Base-by-base conservation (phyloP, 2,329 filamentous ascomycete species). In the Hypocreales sp. region DNA sequence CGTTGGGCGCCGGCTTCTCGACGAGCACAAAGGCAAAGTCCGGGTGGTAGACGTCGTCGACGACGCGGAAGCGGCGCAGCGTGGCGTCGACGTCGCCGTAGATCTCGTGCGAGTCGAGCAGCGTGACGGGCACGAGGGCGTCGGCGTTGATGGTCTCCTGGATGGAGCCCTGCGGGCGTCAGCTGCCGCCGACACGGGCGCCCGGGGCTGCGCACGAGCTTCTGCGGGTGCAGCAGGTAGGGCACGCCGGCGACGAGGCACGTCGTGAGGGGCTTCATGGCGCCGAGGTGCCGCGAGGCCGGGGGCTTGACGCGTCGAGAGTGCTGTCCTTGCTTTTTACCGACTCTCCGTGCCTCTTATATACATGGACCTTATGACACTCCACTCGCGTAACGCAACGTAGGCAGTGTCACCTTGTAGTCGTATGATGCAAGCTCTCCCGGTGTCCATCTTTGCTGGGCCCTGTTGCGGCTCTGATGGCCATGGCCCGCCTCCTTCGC, bases 131-230 rank as follows among this genome's bases (percentile, higher is more conserved):
- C 11, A 58, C 40, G 9, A 58, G 39, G 27, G 46, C 49, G 30
- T 57, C 53, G 1, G 55, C 46, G 14, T 55, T 50, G 32, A 57
- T 56, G 18, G 47, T 53, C 33, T 55, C 51, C 31, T 55, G 41
- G n/a, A 58, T 55, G 13, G 46, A 45, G 27, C 53, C 55, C 54
- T 58, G 15, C 10, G 17, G 14, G 33, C 20, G 17, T 16, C 11
- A 25, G 27, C 1, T 18, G 18, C 16, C 11, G 8, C 8, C 21
- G 21, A n/a, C 15, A 20, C 10, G 19, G 5, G 9, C 9, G 9
- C 8, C 9, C 4, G 2, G 9, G 16, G 14, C 20, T 15, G 23
- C 17, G 32, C 8, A 54, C 53, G 31, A 56, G 32, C 21, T 51
- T 49, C 15, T 48, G 37, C 7, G 53, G 53, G 29, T 56, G 53